Evolutionary conservation across 2,329 filamentous ascomycete genomes (phyloP).

Genomic region (Fusarium acutatum): DNA sequence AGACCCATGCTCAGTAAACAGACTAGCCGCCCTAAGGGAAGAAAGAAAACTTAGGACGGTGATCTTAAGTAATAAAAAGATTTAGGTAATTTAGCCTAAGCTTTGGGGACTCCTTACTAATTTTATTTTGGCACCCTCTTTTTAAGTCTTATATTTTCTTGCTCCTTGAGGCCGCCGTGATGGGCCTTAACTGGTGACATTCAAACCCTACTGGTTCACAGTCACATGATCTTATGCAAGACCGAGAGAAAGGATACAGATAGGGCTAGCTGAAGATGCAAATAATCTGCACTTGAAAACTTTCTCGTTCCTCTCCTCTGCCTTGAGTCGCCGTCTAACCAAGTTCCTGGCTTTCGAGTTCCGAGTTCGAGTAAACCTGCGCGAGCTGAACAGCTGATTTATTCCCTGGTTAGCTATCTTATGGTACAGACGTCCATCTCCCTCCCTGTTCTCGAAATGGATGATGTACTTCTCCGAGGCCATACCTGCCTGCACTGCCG

Average conservation of each 20-base stretch:
- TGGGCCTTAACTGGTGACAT: background rate
- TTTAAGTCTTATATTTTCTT: too few relatives aligned
- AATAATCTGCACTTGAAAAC: background rate
- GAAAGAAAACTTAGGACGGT: too few relatives aligned
- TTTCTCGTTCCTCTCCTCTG: background rate
- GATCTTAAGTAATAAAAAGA: too few relatives aligned
- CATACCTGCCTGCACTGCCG: background rate
- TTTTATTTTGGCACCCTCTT: too few relatives aligned
- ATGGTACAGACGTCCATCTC: background rate
- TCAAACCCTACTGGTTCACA: background rate
- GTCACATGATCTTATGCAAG: background rate
- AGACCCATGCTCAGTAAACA: background rate
- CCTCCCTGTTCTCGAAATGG: background rate
- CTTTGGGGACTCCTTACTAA: too few relatives aligned
- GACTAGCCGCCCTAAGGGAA: background rate
- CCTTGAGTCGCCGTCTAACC: background rate
- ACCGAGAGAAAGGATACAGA: background rate
- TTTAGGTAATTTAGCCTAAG: too few relatives aligned
- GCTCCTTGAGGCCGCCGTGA: background rate
- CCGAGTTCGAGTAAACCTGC: background rate
- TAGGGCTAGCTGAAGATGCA: too few relatives aligned
- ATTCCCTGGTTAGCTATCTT: accelerated
- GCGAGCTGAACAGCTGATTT: background rate
- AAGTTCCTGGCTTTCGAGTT: background rate
- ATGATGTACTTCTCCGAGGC: background rate